Evolutionary conservation across 2,329 filamentous ascomycete species (phyloP), one percentile per base, ranked within the genome.

Genomic region (Furcasterigmium sp.): DNA sequence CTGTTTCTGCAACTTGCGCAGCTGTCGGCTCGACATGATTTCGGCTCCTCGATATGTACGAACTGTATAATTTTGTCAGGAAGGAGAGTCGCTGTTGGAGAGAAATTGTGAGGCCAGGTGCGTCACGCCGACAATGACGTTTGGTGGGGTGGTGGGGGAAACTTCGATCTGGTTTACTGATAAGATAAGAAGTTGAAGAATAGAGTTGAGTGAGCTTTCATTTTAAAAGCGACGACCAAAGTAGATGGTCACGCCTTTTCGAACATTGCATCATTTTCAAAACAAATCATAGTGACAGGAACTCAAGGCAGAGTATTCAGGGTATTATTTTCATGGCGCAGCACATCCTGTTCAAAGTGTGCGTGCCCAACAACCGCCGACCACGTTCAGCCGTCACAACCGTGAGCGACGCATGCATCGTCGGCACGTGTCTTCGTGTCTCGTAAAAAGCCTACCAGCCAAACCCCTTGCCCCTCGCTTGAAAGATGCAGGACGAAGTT

Each of bases 1-100:
- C 57, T 74, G 70, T 57, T 73, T 67, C 45, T 72, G 72, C 28
- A 77, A 61, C 58, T 72, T 76, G 37, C 73, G 70, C 35, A 77
- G 56, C 50, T 77, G 73, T 37, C 73, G 62, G 44, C 62, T 75
- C 17, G 73, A 76, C 73, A 77, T 77, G 30, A 21, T 58, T 35
- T 6, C 15, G 15, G 9, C 9, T 15, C 11, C 3, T 15, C 3
- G 15, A 35, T 11, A 15, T 6, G 13, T n/a, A 32, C 3, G 3
- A 32, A 13, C 5, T n/a, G 10, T 9, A 13, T 9, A 11, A 7
- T 32, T 4, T 11, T 11, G 29, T 13, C 17, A 32, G 7, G 17
- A n/a, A 14, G 3, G 15, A n/a, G n/a, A 26, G 23, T 7, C 23
- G 23, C 23, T 26, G 23, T 26, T 26, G 32, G 18, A 14, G 29